Conservation (phyloP, 2,329 filamentous ascomycete species). For the Piedraia hortae region DNA sequence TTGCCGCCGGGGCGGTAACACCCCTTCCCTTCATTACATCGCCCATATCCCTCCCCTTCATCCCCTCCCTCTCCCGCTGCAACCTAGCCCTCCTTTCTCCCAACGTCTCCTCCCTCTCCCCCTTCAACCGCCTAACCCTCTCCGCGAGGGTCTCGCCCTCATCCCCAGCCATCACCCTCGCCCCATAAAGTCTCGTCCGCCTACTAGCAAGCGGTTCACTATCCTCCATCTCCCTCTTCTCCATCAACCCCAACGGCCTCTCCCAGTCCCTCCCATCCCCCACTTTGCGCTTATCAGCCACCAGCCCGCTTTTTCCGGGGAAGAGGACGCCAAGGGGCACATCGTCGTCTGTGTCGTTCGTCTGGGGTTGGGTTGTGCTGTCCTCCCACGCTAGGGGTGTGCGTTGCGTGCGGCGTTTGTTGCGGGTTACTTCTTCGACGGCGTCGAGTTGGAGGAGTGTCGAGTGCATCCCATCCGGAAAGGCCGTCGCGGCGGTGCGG, state of each 20-base stretch:
- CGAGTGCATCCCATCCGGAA: constrained; percentile 59
- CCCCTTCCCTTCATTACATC: background rate
- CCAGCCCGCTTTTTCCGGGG: constrained; percentile 27
- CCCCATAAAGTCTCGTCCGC: constrained; percentile 43
- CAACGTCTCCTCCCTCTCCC: constrained; percentile 38
- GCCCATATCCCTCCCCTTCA: background rate
- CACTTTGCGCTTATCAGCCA: constrained; percentile 18
- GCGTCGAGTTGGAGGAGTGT: constrained; percentile 78
- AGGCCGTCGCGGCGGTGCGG: constrained; percentile 32
- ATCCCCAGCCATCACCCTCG: constrained; percentile 19
- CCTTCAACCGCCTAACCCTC: constrained; percentile 34
- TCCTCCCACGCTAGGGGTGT: constrained; percentile 84
- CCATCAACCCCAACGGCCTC: constrained; percentile 46
- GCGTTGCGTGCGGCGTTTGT: constrained; percentile 43
- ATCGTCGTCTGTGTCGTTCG: constrained; percentile 42
- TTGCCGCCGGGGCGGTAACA: background rate
- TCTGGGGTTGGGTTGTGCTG: constrained; percentile 12
- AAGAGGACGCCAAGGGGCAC: constrained; percentile 65
- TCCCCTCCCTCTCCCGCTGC: constrained; percentile 35
- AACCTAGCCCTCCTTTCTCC: constrained; percentile 49
- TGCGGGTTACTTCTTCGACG: constrained; percentile 60
- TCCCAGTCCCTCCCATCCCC: constrained; percentile 19
- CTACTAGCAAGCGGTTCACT: constrained; percentile 66
- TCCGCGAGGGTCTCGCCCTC: constrained; percentile 41
- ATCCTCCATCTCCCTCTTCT: constrained; percentile 64